phyloP scores from a whole-genome alignment of 768 basidiomycete species.

The Boletus rubescentipes region DNA sequence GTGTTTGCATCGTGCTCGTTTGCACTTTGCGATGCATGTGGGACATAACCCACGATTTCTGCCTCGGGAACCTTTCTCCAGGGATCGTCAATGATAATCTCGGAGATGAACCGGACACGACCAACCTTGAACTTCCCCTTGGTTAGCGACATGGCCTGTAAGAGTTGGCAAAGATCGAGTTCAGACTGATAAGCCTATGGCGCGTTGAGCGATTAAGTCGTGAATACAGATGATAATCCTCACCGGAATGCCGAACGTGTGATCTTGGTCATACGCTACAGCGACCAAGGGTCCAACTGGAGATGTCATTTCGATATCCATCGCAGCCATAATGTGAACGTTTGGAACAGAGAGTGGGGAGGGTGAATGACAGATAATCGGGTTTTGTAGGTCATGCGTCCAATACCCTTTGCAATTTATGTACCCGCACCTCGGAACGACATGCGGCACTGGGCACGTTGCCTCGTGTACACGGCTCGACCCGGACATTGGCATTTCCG shows the following conservation, averaged over 20 bases:
- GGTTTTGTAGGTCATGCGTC: slow-evolving; percentile 3
- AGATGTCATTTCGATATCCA: slow-evolving; percentile 36
- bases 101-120: not conserved
- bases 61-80: slow-evolving; percentile 36
- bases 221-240: slow-evolving; percentile 1
- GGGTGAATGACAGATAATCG: slow-evolving; percentile 14
- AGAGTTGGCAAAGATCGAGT: slow-evolving; percentile 52
- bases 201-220: not conserved
- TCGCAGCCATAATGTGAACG: slow-evolving; percentile 16
- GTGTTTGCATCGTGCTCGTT: slow-evolving; percentile 42
- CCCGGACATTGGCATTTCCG: slow-evolving; percentile 6
- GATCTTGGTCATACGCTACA: slow-evolving; percentile 19
- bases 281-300: slow-evolving; percentile 30
- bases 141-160: slow-evolving; percentile 51
- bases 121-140: slow-evolving; percentile 35
- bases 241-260: slow-evolving; percentile 23
- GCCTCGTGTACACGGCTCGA: slow-evolving; percentile 31
- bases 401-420: slow-evolving; percentile 19
- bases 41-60: slow-evolving; percentile 22
- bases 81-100: slow-evolving; percentile 17
- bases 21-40: slow-evolving; percentile 31
- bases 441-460: slow-evolving; percentile 27
- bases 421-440: slow-evolving; percentile 20
- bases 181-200: slow-evolving; percentile 29
- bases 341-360: not conserved